Evolutionary conservation across 1,284 basidiomycete genomes (phyloP), one percentile per base, ranked within the genome.

Genomic region (Pulveroboletus sp.): DNA sequence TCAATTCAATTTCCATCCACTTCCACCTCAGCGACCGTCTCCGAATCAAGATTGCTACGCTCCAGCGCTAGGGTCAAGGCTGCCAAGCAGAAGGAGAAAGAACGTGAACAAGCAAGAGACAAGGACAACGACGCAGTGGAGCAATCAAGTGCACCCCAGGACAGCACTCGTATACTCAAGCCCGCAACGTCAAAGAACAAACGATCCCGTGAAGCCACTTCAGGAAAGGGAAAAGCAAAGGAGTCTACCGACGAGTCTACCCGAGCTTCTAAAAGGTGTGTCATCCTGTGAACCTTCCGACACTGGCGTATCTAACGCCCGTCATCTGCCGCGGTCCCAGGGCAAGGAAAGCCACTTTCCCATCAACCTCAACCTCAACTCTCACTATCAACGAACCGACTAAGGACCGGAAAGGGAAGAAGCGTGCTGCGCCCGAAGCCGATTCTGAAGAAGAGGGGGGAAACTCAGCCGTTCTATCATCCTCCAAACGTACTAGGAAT

Each of bases 381-480:
- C 75, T 89, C 51, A 84, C 81, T 56, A 91, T 91, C 74, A 86
- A 84, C 83, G 89, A 91, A 77, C 81, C 85, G 42, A 61, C 75
- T 3, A 80, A 80, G 66, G 88, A 91, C 73, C 71, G 74, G 61
- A 92, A 92, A 75, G 89, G 89, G 60, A 92, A 92, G 83, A 92
- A 92, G 75, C 89, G 89, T 64, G 89, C 89, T 45, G 80, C 77
- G 26, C 86, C 87, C 48, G 88, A 90, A 73, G 73, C 76, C 43
- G 72, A 73, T 59, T 82, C 82, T 50, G 86, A 88, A 73, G 85
- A 88, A 70, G 77, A 80, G 52, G 69, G 67, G 50, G 66, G 71
- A 61, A 75, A 73, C 54, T 73, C 80, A 56, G 76, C 72, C 54
- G 57, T 71, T 57, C 67, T 75, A 52, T 69, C 72, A 50, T 63